Conservation (phyloP, 164 flowering plant genomes). For the Piper betle region DNA sequence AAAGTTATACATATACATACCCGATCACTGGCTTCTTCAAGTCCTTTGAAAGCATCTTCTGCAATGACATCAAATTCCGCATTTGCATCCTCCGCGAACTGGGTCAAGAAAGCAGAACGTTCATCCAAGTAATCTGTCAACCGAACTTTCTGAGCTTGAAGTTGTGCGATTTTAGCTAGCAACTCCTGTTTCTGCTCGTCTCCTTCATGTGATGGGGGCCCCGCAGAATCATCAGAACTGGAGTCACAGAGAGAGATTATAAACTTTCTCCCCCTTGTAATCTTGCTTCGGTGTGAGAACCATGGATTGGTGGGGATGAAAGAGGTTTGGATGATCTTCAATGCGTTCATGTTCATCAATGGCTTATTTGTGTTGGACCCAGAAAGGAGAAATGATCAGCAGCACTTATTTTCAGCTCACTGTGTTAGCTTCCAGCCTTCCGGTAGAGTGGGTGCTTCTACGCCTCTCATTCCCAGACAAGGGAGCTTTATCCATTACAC, state of each 20-base stretch:
- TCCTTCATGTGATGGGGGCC: conserved; percentile 41
- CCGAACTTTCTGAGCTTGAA: conserved; percentile 72
- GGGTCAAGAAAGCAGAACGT: conserved; percentile 47
- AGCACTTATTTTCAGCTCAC: neutral
- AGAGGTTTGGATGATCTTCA: conserved; percentile 40
- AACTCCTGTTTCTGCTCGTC: conserved; percentile 60
- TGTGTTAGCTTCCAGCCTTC: neutral
- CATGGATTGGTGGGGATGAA: conserved; percentile 24
- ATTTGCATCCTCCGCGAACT: conserved; percentile 77
- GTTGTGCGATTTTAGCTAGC: conserved; percentile 61
- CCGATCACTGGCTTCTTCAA: conserved; percentile 61
- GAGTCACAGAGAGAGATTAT: conserved; percentile 34
- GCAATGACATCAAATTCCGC: conserved; percentile 68
- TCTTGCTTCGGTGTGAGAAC: conserved; percentile 14
- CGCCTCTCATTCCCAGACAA: neutral
- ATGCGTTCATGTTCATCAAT: conserved; percentile 30
- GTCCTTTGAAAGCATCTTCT: conserved; percentile 59
- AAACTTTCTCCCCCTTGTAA: conserved; percentile 13
- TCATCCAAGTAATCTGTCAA: conserved; percentile 77
- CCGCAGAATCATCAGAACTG: conserved; percentile 21
- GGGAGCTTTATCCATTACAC: neutral
- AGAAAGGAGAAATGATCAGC: neutral
- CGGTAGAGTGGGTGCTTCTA: neutral
- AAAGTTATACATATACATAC: conserved; percentile 20
- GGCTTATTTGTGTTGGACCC: neutral